Conservation (phyloP, 1,284 basidiomycete genomes). For the Fomitopsis pinicola region DNA sequence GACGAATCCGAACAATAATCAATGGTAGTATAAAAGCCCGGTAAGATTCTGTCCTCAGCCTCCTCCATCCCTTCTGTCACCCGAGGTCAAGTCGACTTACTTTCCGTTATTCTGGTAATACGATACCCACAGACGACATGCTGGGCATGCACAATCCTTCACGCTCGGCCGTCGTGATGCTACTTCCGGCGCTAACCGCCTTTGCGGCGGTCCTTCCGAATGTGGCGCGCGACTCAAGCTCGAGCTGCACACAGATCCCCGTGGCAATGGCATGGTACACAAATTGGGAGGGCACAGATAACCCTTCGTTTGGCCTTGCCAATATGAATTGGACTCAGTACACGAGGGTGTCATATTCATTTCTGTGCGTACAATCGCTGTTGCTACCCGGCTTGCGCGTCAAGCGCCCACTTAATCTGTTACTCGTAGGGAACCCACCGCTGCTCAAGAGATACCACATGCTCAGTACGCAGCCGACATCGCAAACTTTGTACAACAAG, state of each 20-base stretch:
- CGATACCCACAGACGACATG: background rate
- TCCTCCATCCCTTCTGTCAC: background rate
- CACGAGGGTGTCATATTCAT: slow-evolving; percentile 50
- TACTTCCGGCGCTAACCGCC: slow-evolving; percentile 5
- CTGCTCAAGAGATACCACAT: background rate
- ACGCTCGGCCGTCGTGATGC: background rate
- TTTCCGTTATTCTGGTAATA: background rate
- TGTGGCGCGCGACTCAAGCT: slow-evolving; percentile 2
- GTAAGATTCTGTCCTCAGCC: background rate
- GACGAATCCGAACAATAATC: background rate
- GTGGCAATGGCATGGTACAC: slow-evolving; percentile 56
- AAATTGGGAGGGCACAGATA: slow-evolving; percentile 42
- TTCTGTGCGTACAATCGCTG: slow-evolving; percentile 42
- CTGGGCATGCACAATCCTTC: background rate
- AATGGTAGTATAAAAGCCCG: background rate
- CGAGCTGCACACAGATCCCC: slow-evolving; percentile 18
- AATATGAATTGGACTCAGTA: slow-evolving; percentile 55
- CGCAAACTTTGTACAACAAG: background rate
- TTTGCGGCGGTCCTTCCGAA: slow-evolving; percentile 2
- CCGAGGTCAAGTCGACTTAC: background rate
- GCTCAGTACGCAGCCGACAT: background rate
- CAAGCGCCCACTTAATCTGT: background rate
- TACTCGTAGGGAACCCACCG: background rate
- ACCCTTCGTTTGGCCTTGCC: slow-evolving; percentile 30
- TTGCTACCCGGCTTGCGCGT: background rate